Conservation (phyloP, 2,329 filamentous ascomycete species). For the Ploettnerulaceae sp. region DNA sequence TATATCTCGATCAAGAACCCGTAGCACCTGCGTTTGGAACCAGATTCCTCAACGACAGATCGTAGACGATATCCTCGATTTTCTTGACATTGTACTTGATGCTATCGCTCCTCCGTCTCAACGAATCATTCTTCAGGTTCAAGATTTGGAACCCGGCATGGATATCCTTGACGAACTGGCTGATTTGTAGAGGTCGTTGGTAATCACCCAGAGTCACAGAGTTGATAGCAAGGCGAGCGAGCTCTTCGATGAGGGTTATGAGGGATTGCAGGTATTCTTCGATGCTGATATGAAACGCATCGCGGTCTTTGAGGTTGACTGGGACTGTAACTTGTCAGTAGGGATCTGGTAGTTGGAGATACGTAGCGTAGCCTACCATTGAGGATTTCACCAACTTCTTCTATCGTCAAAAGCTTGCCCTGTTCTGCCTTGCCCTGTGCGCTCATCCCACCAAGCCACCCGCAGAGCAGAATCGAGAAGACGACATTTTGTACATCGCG, state of each 20-base stretch:
- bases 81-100: slow-evolving; percentile 98
- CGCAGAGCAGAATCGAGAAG: slow-evolving; percentile 51
- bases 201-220: slow-evolving; percentile 90
- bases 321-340: slow-evolving; percentile 56
- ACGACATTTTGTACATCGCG: slow-evolving; percentile 77
- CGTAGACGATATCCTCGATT: slow-evolving; percentile 96
- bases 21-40: slow-evolving; percentile 44
- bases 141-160: slow-evolving; percentile 95
- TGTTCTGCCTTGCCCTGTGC: slow-evolving; percentile 48
- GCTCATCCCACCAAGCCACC: slow-evolving; percentile 74
- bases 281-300: slow-evolving; percentile 91
- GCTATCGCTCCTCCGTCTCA: slow-evolving; percentile 82
- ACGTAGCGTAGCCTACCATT: slow-evolving; percentile 42
- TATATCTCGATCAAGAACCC: slow-evolving; percentile 3
- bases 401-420: slow-evolving; percentile 74
- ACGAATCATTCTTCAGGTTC: slow-evolving; percentile 92
- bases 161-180: slow-evolving; percentile 88
- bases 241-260: slow-evolving; percentile 82
- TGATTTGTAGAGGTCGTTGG: slow-evolving; percentile 78
- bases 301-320: slow-evolving; percentile 82
- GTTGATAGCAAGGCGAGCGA: slow-evolving; percentile 87
- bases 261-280: slow-evolving; percentile 93
- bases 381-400: slow-evolving; percentile 77
- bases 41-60: slow-evolving; percentile 81
- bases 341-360: not conserved